Evolutionary conservation across 2,329 filamentous ascomycete species (phyloP).

Genomic region (Apiospora arundinis): DNA sequence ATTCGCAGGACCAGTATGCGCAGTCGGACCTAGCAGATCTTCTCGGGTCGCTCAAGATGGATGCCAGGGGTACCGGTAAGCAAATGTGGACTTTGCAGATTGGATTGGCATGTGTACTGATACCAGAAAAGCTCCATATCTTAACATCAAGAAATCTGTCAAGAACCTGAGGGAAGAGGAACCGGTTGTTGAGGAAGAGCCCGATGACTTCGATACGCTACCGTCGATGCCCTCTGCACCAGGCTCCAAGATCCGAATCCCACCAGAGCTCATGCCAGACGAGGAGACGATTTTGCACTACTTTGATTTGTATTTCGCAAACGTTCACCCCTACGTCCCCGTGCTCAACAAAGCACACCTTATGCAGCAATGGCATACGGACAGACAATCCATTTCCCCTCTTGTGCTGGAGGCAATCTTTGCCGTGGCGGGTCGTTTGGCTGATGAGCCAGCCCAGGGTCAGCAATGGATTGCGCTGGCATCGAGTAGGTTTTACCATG

Average conservation of each 20-base stretch:
- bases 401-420: slow-evolving; percentile 90
- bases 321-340: slow-evolving; percentile 92
- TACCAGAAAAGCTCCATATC: slow-evolving; percentile 74
- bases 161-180: slow-evolving; percentile 59
- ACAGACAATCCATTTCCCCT: slow-evolving; percentile 85
- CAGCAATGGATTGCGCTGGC: slow-evolving; percentile 93
- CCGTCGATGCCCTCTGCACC: slow-evolving; percentile 72
- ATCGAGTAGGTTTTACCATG: slow-evolving; percentile 63
- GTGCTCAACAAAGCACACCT: slow-evolving; percentile 84
- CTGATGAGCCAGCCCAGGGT: slow-evolving; percentile 82
- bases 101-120: slow-evolving; percentile 12
- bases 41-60: slow-evolving; percentile 84
- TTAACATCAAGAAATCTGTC: slow-evolving; percentile 64
- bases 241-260: slow-evolving; percentile 83
- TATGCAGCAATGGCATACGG: slow-evolving; percentile 88
- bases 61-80: slow-evolving; percentile 85
- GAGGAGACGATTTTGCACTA: slow-evolving; percentile 83
- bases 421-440: slow-evolving; percentile 82
- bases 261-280: slow-evolving; percentile 89
- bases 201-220: slow-evolving; percentile 73
- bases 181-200: slow-evolving; percentile 67
- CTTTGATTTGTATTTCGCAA: slow-evolving; percentile 87
- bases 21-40: slow-evolving; percentile 79
- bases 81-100: background rate
- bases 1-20: slow-evolving; percentile 68